Percentiles rank a stretch among this genome's conserved stretches.
Conservation (phyloP, 345 rosid species). For the Geranium brycei region DNA sequence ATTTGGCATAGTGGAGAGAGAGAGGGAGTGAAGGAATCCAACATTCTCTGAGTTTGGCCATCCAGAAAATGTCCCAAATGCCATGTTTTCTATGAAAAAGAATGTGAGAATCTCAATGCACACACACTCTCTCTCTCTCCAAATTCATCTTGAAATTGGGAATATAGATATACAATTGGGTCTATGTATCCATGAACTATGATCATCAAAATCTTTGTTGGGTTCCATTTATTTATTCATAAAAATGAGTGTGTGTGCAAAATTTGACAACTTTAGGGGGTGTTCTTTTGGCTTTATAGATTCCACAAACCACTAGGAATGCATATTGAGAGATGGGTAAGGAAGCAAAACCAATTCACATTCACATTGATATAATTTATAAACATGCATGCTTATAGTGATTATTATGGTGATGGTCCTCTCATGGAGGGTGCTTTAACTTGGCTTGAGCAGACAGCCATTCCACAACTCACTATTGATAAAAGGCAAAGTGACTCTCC, state of each 20-base stretch:
- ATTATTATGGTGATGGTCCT: no score
- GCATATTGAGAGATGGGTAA: no score
- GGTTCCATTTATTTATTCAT: neutral
- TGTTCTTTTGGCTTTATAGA: constrained; percentile 16
- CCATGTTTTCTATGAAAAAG: constrained; percentile 11
- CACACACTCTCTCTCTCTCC: constrained; percentile 3
- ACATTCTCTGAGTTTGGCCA: constrained; percentile 34
- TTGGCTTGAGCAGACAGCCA: constrained; percentile 11
- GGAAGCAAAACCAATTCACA: neutral
- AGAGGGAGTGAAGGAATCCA: constrained; percentile 22
- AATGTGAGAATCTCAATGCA: constrained; percentile 43
- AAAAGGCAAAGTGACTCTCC: constrained; percentile 9
- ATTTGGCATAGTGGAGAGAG: no score
- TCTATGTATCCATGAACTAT: neutral
- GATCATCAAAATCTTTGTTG: neutral
- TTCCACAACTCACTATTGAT: constrained; percentile 14
- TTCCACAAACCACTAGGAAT: constrained; percentile 19
- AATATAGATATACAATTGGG: constrained; percentile 10
- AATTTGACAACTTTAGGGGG: constrained; percentile 11
- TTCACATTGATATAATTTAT: neutral
- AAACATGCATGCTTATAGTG: no score
- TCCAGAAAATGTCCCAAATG: constrained; percentile 19
- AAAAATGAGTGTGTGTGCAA: constrained; percentile 5
- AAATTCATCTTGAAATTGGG: neutral
- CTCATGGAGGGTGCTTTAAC: neutral